Evolutionary conservation across 768 basidiomycete species (phyloP), one percentile per base, ranked within the genome.

Genomic region (Auricularia sp.): DNA sequence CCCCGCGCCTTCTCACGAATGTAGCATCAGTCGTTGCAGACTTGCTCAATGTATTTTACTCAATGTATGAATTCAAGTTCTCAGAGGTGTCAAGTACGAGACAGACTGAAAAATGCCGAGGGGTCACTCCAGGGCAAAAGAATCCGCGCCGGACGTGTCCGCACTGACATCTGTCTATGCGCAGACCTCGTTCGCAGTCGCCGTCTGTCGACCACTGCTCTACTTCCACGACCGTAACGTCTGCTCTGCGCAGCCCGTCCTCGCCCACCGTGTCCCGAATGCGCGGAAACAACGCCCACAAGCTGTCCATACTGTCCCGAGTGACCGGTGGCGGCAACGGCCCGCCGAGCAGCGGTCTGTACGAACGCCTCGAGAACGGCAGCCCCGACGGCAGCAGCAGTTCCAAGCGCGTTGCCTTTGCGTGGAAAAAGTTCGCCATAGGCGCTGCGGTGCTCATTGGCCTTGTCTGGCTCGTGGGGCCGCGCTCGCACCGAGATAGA

Each of bases 391-490:
- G 34, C 16, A 34, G 53, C 36, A 23, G 58, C 29, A 43, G 56
- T 7, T 56, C 58, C 34, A 54, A 23, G 51, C 47, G 62, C 36
- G 58, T 34, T 11, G 34, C 34, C 33, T 64, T 64, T 43, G 43
- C 53, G 35, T 67, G 66, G 66, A 56, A 53, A 42, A 35, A 62
- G 47, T 53, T 89, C 64, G 83, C 81, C 3, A 72, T 89, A 6
- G 87, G 78, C 3, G 86, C 84, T 62, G 79, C 72, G 1, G 72
- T 83, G 1, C 72, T 89, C 56, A 76, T 90, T 65, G 79, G 76
- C 8, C 70, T 88, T 54, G 82, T 91, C 34, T 91, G 84, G 80
- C 75, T 90, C 64, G 83, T 89, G 72, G 83, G 84, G 7, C 87
- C 88, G 6, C 67, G 81, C 56, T 71, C 73, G 71, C 69, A 65